Conservation (phyloP, 2,329 filamentous ascomycete genomes). For the Iodosphaeria phyllophila region DNA sequence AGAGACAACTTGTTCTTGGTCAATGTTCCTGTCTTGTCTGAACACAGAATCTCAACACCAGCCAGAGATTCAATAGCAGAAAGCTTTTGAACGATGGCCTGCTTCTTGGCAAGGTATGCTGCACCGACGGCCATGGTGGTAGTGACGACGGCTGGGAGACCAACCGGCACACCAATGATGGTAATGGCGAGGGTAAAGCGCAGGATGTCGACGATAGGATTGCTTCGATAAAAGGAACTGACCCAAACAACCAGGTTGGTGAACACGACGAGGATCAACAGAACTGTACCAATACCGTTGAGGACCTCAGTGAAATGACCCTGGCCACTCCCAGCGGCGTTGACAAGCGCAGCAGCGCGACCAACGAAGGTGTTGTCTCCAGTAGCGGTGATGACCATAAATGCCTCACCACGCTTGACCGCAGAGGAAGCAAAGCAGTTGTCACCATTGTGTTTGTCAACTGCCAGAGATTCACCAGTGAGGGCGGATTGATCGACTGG, state of each 20-base stretch:
- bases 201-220: constrained; percentile 60
- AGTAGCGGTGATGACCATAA: constrained; percentile 64
- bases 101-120: constrained; percentile 78
- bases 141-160: constrained; percentile 82
- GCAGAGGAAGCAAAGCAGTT: constrained; percentile 70
- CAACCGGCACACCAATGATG: constrained; percentile 82
- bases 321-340: constrained; percentile 50
- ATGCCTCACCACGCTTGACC: constrained; percentile 79
- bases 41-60: constrained; percentile 85
- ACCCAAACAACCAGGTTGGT: constrained; percentile 75
- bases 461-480: constrained; percentile 79
- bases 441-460: constrained; percentile 73
- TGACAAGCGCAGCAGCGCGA: constrained; percentile 72
- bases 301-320: constrained; percentile 88
- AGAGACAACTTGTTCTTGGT: constrained; percentile 91
- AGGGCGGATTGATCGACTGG: constrained; percentile 87
- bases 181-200: constrained; percentile 77
- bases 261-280: constrained; percentile 63
- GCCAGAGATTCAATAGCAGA: constrained; percentile 82
- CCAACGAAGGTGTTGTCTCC: constrained; percentile 86
- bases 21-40: constrained; percentile 83
- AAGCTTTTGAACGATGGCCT: constrained; percentile 85
- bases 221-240: constrained; percentile 74
- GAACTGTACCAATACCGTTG: constrained; percentile 66
- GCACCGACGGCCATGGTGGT: constrained; percentile 92